Evolutionary conservation across 2,329 filamentous ascomycete genomes (phyloP).

Genomic region (Talaromyces albobiverticillius): DNA sequence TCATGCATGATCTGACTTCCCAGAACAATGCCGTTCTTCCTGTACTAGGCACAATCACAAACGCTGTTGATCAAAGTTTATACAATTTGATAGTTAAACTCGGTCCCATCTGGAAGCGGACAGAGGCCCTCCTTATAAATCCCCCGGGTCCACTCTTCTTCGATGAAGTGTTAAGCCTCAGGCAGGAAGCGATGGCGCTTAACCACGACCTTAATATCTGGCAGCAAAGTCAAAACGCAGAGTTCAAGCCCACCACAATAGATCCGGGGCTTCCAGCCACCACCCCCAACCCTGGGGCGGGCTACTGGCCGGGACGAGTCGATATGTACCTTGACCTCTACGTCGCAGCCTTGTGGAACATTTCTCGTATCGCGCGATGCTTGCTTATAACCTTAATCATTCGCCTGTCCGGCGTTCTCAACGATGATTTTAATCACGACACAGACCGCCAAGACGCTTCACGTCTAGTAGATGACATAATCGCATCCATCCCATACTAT

Average conservation of each 20-base stretch:
- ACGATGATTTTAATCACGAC: neutral
- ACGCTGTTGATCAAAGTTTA: neutral
- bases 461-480: neutral
- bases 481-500: slow-evolving; percentile 8
- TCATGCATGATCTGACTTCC: neutral
- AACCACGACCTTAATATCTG: neutral
- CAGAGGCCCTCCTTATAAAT: neutral
- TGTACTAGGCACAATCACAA: neutral
- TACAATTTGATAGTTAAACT: slow-evolving; percentile 6
- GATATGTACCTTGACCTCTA: slow-evolving; percentile 11
- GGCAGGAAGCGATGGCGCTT: neutral
- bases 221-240: neutral
- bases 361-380: neutral
- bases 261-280: neutral
- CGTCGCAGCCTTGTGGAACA: slow-evolving; percentile 3
- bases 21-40: no score
- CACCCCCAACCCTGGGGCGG: neutral
- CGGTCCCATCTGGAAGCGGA: neutral
- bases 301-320: neutral
- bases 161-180: neutral
- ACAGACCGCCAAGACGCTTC: neutral
- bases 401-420: neutral
- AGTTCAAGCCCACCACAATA: neutral
- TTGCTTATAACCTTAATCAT: neutral
- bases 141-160: neutral